Evolutionary conservation across 2,329 filamentous ascomycete genomes (phyloP).

Genomic region (Fusarium sp.): DNA sequence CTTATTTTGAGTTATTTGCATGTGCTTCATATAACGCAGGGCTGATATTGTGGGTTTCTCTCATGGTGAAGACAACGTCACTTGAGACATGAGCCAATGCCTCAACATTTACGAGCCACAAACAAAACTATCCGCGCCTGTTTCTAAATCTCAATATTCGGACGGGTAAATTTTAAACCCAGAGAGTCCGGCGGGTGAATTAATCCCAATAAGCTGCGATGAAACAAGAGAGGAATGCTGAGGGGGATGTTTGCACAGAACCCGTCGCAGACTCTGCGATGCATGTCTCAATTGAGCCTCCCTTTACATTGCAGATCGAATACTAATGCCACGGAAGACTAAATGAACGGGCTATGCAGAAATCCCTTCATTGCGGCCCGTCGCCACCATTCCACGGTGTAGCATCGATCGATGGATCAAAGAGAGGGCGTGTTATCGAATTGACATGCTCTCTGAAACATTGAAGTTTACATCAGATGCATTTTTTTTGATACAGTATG

Average conservation of each 20-base stretch:
- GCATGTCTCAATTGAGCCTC: constrained; percentile 24
- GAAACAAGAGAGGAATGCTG: constrained; percentile 22
- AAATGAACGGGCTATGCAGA: neutral
- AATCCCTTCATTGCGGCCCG: constrained; percentile 3
- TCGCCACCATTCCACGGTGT: constrained; percentile 7
- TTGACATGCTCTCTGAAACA: constrained; percentile 2
- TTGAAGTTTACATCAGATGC: neutral
- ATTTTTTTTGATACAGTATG: neutral
- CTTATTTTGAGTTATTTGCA: too few species aligned
- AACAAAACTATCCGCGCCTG: neutral
- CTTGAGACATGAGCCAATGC: accelerated
- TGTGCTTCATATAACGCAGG: neutral
- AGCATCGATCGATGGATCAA: constrained; percentile 1
- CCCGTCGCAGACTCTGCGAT: neutral
- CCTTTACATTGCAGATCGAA: constrained; percentile 10
- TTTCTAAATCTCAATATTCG: neutral
- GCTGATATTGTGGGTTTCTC: neutral
- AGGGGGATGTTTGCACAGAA: neutral
- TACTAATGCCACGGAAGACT: neutral
- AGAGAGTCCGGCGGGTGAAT: neutral
- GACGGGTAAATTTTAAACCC: neutral
- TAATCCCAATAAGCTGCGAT: neutral
- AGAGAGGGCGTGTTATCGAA: neutral
- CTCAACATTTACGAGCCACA: neutral
- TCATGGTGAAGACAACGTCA: neutral